phyloP scores from a whole-genome alignment of 176 grass and related monocot species.

The Phoenix roebelenii region DNA sequence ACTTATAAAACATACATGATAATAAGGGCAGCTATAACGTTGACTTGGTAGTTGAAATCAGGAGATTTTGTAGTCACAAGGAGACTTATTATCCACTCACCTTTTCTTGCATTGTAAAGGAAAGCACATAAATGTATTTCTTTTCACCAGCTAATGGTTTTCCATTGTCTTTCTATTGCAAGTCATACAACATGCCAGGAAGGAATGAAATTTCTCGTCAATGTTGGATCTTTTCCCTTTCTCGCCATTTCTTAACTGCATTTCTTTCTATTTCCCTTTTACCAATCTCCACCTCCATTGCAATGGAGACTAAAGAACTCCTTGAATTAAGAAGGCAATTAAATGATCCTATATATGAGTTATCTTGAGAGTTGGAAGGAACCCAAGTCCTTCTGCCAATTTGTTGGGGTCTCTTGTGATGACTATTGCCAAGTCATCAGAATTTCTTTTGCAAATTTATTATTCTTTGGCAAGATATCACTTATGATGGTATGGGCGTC shows the following conservation, averaged over 20 bases:
- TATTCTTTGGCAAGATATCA: slow-evolving; percentile 68
- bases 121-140: too few species aligned
- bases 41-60: too few species aligned
- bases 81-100: too few species aligned
- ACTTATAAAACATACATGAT: too few species aligned
- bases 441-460: slow-evolving; percentile 56
- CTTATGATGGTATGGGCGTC: neutral
- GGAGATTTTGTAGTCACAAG: too few species aligned
- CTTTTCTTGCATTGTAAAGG: too few species aligned
- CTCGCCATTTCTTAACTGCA: slow-evolving; percentile 34
- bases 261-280: slow-evolving; percentile 21
- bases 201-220: neutral
- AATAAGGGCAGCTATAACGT: too few species aligned
- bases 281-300: slow-evolving; percentile 25
- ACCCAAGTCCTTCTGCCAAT: slow-evolving; percentile 45
- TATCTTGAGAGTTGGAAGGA: slow-evolving; percentile 50
- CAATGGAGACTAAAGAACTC: slow-evolving; percentile 47
- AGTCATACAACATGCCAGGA: too few species aligned
- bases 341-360: slow-evolving; percentile 48
- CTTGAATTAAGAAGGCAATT: slow-evolving; percentile 53
- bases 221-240: slow-evolving; percentile 34
- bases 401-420: slow-evolving; percentile 47
- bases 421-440: slow-evolving; percentile 40
- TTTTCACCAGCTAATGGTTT: too few species aligned
- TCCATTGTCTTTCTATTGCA: too few species aligned